phyloP scores from a whole-genome alignment of 2,329 filamentous ascomycete species.

The Colletotrichum siamense region DNA sequence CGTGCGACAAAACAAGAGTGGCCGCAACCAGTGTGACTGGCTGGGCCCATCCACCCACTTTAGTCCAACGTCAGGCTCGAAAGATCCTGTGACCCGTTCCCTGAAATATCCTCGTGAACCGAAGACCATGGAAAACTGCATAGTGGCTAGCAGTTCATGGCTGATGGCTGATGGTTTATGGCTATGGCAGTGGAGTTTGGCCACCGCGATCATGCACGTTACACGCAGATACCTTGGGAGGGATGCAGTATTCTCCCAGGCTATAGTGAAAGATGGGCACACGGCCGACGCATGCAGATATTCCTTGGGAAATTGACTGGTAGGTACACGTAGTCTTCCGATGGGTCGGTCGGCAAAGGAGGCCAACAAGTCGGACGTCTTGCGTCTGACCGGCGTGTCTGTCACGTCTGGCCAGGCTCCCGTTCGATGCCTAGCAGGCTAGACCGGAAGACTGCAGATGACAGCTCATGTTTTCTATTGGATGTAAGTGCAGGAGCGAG shows the following conservation, averaged over 20 bases:
- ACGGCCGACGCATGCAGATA: background rate
- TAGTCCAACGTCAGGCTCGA: background rate
- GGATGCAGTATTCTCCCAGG: background rate
- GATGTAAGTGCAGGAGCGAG: background rate
- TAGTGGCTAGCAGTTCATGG: background rate
- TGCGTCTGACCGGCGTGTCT: background rate
- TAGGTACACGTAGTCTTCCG: background rate
- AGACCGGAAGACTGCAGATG: conserved; percentile 1
- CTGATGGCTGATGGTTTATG: background rate
- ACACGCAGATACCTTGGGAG: background rate
- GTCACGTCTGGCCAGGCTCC: background rate
- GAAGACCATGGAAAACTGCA: background rate
- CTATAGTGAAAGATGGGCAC: background rate
- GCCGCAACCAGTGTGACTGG: background rate
- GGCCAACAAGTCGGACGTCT: background rate
- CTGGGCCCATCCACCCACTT: background rate
- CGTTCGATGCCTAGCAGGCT: background rate
- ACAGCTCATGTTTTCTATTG: background rate
- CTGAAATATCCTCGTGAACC: background rate
- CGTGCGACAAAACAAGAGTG: background rate
- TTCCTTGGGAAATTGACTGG: background rate
- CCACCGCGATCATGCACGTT: background rate
- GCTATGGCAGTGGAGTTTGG: background rate
- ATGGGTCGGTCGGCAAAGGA: background rate
- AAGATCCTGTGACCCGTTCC: background rate